phyloP scores from a whole-genome alignment of 75 land plant species.

The Pinus albicaulis region DNA sequence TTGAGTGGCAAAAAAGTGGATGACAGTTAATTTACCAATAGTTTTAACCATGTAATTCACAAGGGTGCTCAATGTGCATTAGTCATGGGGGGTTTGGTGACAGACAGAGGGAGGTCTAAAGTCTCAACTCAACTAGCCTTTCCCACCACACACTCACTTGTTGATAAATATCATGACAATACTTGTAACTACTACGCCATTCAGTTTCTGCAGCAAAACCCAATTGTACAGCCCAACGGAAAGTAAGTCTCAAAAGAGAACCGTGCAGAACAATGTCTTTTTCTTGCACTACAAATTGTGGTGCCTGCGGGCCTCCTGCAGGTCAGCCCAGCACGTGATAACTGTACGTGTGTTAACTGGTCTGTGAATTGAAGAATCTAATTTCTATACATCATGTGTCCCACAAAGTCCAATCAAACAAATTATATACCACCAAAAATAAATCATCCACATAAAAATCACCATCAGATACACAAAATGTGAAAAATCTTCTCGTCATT shows the following conservation, averaged over 20 bases:
- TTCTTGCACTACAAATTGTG: not conserved
- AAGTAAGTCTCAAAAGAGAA: not conserved
- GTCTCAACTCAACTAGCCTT: not conserved
- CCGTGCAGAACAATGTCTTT: not conserved
- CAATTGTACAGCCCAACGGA: not conserved
- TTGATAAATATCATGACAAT: no score
- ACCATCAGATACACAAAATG: not conserved
- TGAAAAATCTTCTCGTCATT: constrained; percentile 4
- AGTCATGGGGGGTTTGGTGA: not conserved
- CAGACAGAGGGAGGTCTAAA: not conserved
- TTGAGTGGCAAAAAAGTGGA: not conserved
- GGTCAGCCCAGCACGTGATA: constrained; percentile 2
- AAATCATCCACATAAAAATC: not conserved
- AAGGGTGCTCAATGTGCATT: not conserved
- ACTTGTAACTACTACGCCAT: no score
- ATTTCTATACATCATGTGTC: not conserved
- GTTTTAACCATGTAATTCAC: not conserved
- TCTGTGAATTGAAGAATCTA: not conserved
- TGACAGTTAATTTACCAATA: not conserved
- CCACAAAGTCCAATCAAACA: not conserved
- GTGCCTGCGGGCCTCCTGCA: not conserved
- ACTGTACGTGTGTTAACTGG: not conserved
- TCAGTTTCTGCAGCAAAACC: not conserved
- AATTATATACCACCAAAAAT: not conserved
- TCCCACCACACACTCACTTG: not conserved